These are phyloP conservation scores for Hebeloma cylindrosporum DNA, from an alignment of 768 basidiomycete genomes.

Conservation along the genomic window DNA sequence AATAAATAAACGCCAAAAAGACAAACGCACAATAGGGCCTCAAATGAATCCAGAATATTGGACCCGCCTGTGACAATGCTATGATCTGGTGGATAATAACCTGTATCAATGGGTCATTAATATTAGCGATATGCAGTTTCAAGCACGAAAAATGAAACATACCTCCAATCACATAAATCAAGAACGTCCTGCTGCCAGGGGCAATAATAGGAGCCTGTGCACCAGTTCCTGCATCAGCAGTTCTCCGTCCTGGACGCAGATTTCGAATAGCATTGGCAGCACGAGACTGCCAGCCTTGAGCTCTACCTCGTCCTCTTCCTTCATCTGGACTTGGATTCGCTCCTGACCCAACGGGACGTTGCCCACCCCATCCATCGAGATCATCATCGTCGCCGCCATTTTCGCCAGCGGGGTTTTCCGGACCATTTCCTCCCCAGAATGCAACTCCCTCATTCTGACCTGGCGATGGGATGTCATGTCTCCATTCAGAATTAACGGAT, in stretches of 20 bases:
- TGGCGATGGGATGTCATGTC: conserved; percentile 28
- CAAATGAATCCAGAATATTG: conserved; percentile 74
- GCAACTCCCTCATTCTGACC: conserved; percentile 22
- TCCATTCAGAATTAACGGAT: conserved; percentile 56
- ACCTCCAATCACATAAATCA: conserved; percentile 91
- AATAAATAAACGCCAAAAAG: conserved; percentile 10
- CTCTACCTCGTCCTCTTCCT: conserved; percentile 16
- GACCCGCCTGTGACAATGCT: conserved; percentile 79
- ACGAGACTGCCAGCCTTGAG: conserved; percentile 55
- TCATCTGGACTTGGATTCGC: conserved; percentile 7
- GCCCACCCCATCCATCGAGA: conserved; percentile 10
- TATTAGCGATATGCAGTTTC: not conserved
- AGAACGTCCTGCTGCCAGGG: conserved; percentile 67
- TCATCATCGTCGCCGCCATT: conserved; percentile 14
- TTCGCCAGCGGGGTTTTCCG: conserved; percentile 1
- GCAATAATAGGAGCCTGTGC: conserved; percentile 12
- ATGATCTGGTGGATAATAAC: conserved; percentile 92
- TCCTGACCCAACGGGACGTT: conserved; percentile 13
- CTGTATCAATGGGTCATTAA: conserved; percentile 35
- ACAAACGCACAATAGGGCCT: conserved; percentile 64
- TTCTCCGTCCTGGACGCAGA: conserved; percentile 42
- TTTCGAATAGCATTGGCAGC: conserved; percentile 64
- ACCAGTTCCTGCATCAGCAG: conserved; percentile 16
- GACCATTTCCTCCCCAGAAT: conserved; percentile 17
- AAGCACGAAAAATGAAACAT: conserved; percentile 20